phyloP scores from a whole-genome alignment of 2,329 filamentous ascomycete species.

The Shiraia sp. region DNA sequence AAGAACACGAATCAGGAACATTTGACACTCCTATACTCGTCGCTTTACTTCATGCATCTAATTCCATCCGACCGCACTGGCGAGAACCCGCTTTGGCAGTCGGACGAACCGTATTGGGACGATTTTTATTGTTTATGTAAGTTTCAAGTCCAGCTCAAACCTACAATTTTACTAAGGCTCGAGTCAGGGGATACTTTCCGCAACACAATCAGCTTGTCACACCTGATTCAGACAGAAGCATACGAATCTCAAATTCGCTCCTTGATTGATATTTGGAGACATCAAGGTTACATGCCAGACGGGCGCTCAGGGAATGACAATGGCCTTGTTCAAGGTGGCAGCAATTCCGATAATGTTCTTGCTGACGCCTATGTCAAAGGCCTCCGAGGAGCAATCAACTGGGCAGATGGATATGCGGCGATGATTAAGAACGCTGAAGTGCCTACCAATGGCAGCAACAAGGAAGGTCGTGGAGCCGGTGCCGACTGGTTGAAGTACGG shows the following conservation, averaged over 20 bases:
- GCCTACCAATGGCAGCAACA: constrained; percentile 60
- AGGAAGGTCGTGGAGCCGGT: constrained; percentile 69
- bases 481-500: constrained; percentile 68
- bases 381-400: constrained; percentile 64
- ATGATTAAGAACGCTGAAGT: constrained; percentile 71
- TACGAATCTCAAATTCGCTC: constrained; percentile 69
- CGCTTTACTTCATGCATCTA: constrained; percentile 70
- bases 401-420: constrained; percentile 69
- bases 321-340: constrained; percentile 69
- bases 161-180: constrained; percentile 58
- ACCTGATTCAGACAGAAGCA: constrained; percentile 64
- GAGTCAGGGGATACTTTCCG: constrained; percentile 67
- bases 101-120: constrained; percentile 69
- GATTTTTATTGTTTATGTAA: constrained; percentile 70
- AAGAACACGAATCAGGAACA: constrained; percentile 56
- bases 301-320: constrained; percentile 70
- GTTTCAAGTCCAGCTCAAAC: constrained; percentile 5
- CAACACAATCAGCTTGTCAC: constrained; percentile 60
- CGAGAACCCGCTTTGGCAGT: constrained; percentile 70
- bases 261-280: constrained; percentile 68
- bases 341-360: constrained; percentile 71
- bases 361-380: constrained; percentile 74
- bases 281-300: constrained; percentile 67
- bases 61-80: constrained; percentile 72
- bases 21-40: constrained; percentile 66